Evolutionary conservation across 164 flowering plant genomes (phyloP), one percentile per base, ranked within the genome.

Genomic region (Aristolochia contorta): DNA sequence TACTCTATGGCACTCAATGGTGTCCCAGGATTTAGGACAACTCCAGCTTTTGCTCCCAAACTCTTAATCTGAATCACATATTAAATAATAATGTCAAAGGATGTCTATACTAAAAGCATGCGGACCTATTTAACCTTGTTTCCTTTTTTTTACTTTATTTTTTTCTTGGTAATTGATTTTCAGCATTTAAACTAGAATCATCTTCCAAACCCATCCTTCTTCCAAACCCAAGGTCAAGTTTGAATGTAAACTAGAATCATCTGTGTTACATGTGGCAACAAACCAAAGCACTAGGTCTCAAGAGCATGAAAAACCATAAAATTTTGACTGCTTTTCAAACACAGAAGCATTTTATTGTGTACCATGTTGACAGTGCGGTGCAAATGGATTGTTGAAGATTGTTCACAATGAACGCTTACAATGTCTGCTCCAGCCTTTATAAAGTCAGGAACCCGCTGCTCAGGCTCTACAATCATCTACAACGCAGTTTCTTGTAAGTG

Each of bases 381-480:
- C 79, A 93, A 75, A 80, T 93, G 97, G 65, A 93, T 93, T 65
- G 99, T 93, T 64, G 97, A 75, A 59, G 99, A 61, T 69, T 86
- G 97, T 75, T 93, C 99, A 71, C 95, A 88, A 55, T 93, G 99
- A 63, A 88, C 84, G 69, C 99, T 93, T 64, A 93, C 89, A 54
- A 93, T 93, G 71, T 93, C 99, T 48, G 97, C 99, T 45, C 99
- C 99, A 60, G 99, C 97, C 78, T 90, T 90, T 65, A 93, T 80
- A 72, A 93, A 93, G 76, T 90, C 99, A 20, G 94, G 87, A 12
- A 93, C 92, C 52, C 99, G 79, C 71, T 83, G 96, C 22, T 93
- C 99, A 19, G 99, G 99, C 72, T 93, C 99, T 49, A 93, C 99
- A 79, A 93, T 90, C 99, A 93, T 93, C 99, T 93, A 78, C 60